Conservation (phyloP, 139 green algal genomes). For the Pedinophyceae sp. region DNA sequence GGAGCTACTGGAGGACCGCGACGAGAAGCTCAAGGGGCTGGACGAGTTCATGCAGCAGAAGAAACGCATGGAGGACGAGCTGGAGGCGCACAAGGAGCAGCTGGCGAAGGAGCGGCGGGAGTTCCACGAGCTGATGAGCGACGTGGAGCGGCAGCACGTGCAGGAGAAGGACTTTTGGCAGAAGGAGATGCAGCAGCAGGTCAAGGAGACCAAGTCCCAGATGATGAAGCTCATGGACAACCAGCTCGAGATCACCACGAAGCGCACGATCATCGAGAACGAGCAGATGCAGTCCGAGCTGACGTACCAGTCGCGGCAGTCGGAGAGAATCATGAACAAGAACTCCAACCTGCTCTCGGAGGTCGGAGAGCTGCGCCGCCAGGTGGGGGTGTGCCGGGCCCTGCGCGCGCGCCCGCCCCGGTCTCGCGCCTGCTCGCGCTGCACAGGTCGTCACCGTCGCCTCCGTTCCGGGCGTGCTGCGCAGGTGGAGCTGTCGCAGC, state of each 20-base stretch:
- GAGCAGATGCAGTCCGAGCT: slow-evolving; percentile 61
- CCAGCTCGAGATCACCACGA: slow-evolving; percentile 65
- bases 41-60: slow-evolving; percentile 35
- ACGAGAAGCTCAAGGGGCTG: slow-evolving; percentile 18
- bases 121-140: slow-evolving; percentile 17
- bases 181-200: slow-evolving; percentile 38
- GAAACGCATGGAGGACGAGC: slow-evolving; percentile 18
- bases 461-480: too few species aligned
- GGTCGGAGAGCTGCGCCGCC: slow-evolving; percentile 32
- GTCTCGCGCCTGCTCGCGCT: too few species aligned
- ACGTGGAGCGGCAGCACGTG: slow-evolving; percentile 60
- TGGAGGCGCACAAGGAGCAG: slow-evolving; percentile 1
- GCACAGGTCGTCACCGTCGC: too few species aligned
- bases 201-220: slow-evolving; percentile 47
- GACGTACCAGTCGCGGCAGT: slow-evolving; percentile 36
- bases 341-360: slow-evolving; percentile 21
- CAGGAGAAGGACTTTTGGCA: slow-evolving; percentile 65
- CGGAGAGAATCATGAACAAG: slow-evolving; percentile 19
- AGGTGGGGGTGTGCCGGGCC: slow-evolving; percentile 38
- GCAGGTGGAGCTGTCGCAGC: too few species aligned
- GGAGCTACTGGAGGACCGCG: slow-evolving; percentile 25
- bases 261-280: slow-evolving; percentile 70
- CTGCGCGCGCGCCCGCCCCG: too few species aligned
- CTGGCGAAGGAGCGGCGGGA: slow-evolving; percentile 6
- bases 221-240: slow-evolving; percentile 58